These are phyloP conservation scores for Penicillium waksmanii DNA, from an alignment of 495 filamentous ascomycete species.

Conservation along the genomic window DNA sequence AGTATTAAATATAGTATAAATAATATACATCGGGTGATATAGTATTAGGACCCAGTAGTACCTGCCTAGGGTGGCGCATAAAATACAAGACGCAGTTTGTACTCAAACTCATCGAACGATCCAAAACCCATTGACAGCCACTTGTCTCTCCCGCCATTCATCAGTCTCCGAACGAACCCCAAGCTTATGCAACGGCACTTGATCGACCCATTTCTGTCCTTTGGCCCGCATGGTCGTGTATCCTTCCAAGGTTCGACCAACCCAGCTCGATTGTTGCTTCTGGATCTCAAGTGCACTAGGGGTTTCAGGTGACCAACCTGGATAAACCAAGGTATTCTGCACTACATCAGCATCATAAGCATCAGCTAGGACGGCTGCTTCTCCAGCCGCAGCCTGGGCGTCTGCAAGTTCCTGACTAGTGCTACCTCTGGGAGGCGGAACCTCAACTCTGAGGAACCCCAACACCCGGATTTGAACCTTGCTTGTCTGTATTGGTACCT, in stretches of 20 bases:
- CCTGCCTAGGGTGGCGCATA: neutral
- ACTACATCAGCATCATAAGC: conserved; percentile 53
- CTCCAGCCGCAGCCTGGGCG: conserved; percentile 35
- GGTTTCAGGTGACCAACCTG: conserved; percentile 54
- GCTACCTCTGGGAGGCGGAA: conserved; percentile 29
- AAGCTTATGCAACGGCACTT: conserved; percentile 55
- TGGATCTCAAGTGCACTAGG: conserved; percentile 17
- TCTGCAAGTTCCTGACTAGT: conserved; percentile 33
- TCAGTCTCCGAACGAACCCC: conserved; percentile 59
- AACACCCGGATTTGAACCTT: conserved; percentile 57
- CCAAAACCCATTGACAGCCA: conserved; percentile 44
- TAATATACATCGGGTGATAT: too few relatives aligned
- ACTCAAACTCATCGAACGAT: conserved; percentile 32
- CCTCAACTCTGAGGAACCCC: conserved; percentile 46
- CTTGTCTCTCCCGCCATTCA: conserved; percentile 47
- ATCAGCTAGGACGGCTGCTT: conserved; percentile 46
- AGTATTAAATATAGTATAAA: too few relatives aligned
- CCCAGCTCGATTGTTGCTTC: conserved; percentile 31
- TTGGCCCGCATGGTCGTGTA: conserved; percentile 42
- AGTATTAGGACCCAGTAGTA: neutral
- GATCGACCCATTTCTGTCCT: conserved; percentile 54
- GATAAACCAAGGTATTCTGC: conserved; percentile 55
- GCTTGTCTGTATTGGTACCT: conserved; percentile 32
- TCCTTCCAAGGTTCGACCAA: conserved; percentile 39
- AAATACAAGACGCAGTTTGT: neutral